Conservation (phyloP, 2,329 filamentous ascomycete genomes). For the Chaetomiaceae sp. region DNA sequence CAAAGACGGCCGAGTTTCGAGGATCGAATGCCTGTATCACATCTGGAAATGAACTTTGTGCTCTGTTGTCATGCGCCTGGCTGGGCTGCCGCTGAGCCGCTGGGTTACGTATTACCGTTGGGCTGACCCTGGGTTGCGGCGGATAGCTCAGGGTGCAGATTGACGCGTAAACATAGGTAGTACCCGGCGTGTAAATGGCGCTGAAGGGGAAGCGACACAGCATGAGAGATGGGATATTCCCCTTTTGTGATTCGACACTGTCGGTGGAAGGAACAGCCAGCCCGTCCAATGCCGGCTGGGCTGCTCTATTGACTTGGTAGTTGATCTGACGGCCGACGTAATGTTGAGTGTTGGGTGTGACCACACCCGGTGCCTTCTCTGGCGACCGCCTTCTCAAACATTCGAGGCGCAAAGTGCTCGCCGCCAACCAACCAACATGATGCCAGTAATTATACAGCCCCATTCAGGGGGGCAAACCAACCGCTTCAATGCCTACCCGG, state of each 20-base stretch:
- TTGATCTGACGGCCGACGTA: not conserved
- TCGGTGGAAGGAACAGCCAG: not conserved
- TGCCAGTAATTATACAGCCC: slow-evolving; percentile 7
- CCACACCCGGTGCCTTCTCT: not conserved
- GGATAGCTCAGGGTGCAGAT: not conserved
- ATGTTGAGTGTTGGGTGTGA: not conserved
- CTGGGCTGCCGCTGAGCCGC: not conserved
- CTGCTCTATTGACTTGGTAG: too few relatives aligned
- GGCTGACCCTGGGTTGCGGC: not conserved
- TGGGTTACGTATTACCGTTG: not conserved
- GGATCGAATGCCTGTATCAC: not conserved
- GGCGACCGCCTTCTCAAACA: not conserved
- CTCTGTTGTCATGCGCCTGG: not conserved
- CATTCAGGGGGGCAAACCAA: not conserved
- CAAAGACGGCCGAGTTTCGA: not conserved
- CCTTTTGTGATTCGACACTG: not conserved
- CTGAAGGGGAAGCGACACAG: too few relatives aligned
- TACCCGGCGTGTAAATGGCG: too few relatives aligned
- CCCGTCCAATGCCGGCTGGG: too few relatives aligned
- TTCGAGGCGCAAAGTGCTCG: not conserved
- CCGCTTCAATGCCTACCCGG: not conserved
- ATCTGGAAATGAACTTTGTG: not conserved
- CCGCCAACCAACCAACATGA: not conserved
- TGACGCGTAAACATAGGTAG: too few relatives aligned
- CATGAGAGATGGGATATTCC: not conserved